Percentiles rank a stretch among this genome's conserved stretches.
Evolutionary conservation across 2,329 filamentous ascomycete species (phyloP).

Genomic region (Penicillium fuscoglaucum): DNA sequence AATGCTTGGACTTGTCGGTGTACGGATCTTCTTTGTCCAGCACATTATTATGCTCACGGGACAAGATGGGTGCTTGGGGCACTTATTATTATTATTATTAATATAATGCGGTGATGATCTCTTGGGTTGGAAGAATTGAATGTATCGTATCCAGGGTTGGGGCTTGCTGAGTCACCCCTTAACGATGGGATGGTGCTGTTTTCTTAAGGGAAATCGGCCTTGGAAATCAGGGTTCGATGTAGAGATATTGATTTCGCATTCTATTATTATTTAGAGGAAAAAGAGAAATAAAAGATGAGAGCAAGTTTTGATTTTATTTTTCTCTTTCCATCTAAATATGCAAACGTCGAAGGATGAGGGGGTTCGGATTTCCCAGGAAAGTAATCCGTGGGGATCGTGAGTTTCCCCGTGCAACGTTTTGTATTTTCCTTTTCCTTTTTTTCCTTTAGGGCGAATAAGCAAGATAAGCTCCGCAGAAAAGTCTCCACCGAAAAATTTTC

Average conservation of each 20-base stretch:
- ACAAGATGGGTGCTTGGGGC: background rate
- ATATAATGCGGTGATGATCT: constrained; percentile 10
- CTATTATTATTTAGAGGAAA: background rate
- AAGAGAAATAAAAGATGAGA: background rate
- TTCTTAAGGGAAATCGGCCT: background rate
- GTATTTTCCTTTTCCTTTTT: constrained; percentile 9
- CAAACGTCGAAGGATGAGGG: constrained; percentile 17
- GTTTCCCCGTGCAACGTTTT: constrained; percentile 21
- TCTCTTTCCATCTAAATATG: background rate
- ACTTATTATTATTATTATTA: background rate
- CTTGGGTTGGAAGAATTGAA: constrained; percentile 1
- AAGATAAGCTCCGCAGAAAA: constrained; percentile 26
- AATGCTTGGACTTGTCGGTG: constrained; percentile 13
- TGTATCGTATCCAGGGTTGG: background rate
- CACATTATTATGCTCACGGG: background rate
- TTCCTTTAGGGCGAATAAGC: constrained; percentile 11
- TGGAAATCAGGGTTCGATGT: too few relatives aligned
- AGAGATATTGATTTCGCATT: background rate
- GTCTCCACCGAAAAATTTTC: constrained; percentile 31
- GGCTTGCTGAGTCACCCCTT: constrained; percentile 1
- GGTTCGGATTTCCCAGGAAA: constrained; percentile 25
- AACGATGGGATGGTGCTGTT: background rate
- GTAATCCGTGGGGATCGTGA: constrained; percentile 31
- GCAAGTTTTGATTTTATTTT: background rate
- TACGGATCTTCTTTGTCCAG: background rate